These are phyloP conservation scores for Erodium maritimum DNA, from an alignment of 345 rosid genomes.

Conservation along the genomic window DNA sequence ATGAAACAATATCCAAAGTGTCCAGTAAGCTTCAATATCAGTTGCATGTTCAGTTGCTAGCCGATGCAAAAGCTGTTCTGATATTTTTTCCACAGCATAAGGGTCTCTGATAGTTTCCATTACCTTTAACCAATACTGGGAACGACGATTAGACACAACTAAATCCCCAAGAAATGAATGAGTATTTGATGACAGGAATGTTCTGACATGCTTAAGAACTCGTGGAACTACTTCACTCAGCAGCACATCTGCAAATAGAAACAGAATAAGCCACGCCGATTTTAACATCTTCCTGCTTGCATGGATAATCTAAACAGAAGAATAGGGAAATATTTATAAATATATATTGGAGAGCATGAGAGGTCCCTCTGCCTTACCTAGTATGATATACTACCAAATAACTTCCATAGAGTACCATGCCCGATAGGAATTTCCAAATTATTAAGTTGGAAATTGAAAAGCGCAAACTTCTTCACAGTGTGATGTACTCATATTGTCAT, in stretches of 20 bases:
- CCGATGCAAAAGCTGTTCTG: conserved; percentile 71
- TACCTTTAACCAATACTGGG: conserved; percentile 51
- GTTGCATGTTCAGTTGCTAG: conserved; percentile 41
- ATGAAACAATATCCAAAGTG: conserved; percentile 61
- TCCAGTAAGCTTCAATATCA: conserved; percentile 84
- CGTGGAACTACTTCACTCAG: conserved; percentile 49
- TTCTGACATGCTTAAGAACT: conserved; percentile 45
- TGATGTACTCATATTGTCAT: background rate
- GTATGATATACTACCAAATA: too few relatives aligned
- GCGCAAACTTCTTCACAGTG: background rate
- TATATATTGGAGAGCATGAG: background rate
- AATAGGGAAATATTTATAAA: background rate
- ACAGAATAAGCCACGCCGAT: background rate
- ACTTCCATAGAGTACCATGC: too few relatives aligned
- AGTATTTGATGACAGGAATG: conserved; percentile 29
- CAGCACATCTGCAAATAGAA: conserved; percentile 58
- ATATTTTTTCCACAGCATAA: conserved; percentile 68
- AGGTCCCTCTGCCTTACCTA: background rate
- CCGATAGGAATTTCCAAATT: too few relatives aligned
- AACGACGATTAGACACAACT: conserved; percentile 32
- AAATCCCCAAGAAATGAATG: conserved; percentile 26
- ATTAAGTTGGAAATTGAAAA: too few relatives aligned
- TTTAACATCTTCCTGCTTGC: background rate
- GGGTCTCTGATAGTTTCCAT: conserved; percentile 62
- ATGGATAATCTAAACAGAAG: too few relatives aligned